Conservation (phyloP, 2,329 filamentous ascomycete species). For the Fonsecaea monophora region DNA sequence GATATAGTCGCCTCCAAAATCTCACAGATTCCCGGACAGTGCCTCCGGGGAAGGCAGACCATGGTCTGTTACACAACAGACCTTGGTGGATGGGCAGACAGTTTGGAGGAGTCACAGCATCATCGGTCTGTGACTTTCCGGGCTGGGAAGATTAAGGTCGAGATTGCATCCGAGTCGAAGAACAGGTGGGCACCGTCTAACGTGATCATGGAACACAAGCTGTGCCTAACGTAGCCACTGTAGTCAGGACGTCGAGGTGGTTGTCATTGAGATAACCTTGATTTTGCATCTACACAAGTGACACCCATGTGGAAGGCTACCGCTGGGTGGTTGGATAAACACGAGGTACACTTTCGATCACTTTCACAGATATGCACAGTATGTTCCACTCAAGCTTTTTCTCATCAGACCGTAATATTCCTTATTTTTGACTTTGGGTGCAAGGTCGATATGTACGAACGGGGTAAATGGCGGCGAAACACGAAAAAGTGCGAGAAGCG, state of each 20-base stretch:
- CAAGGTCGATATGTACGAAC: constrained; percentile 9
- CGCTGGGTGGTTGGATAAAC: too few species aligned
- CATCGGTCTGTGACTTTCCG: constrained; percentile 7
- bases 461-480: constrained; percentile 25
- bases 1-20: not conserved
- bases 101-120: constrained; percentile 11
- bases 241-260: not conserved
- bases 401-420: not conserved
- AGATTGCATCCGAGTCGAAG: not conserved
- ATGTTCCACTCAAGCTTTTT: not conserved
- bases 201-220: not conserved
- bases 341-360: too few species aligned
- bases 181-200: constrained; percentile 3
- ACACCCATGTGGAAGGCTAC: too few species aligned
- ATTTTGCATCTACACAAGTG: too few species aligned
- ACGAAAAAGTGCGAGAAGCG: not conserved
- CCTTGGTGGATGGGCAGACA: not conserved
- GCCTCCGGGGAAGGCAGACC: constrained; percentile 11
- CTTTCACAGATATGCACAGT: too few species aligned
- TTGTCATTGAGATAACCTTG: too few species aligned
- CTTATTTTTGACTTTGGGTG: too few species aligned
- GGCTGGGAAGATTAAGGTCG: not conserved
- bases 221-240: not conserved
- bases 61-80: not conserved
- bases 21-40: constrained; percentile 8